Evolutionary conservation across 78 protist genomes (phyloP), one percentile per base, ranked within the genome.

Genomic region (Dictyostelium firmibasis): DNA sequence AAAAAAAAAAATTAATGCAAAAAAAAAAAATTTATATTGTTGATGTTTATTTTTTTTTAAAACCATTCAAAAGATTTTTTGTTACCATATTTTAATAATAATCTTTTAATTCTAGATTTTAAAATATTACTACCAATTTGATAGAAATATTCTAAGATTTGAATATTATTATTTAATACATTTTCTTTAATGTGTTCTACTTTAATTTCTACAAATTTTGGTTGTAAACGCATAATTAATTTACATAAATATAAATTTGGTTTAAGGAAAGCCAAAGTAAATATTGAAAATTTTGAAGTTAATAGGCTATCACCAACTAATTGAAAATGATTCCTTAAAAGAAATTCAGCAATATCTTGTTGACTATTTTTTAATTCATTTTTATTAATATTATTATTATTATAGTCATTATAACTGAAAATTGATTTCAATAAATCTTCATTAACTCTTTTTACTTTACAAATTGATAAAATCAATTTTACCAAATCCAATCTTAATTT

Each of bases 71-170:
- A 27, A 9, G 75, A 67, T 27, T 67, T 29, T 20, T 57, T 57
- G 11, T 67, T 67, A 10, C 38, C 31, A 67, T 67, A 67, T 67
- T 67, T 67, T 11, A 25, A 27, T 67, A 67, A 25, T 67, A 67
- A 20, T 67, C 75, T 67, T 67, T 67, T 67, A 67, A 67, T 67
- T 67, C 75, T 67, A 25, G 75, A 67, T 67, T 25, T 67, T 67
- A 67, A 67, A 25, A 67, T 67, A 13, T 27, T 67, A 67, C 36
- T 67, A 27, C 36, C 36, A 67, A 67, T 67, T 67, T 29, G 38
- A 67, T 67, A 67, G 18, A 67, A 67, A 29, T 67, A 67, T 67
- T 67, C 18, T 11, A 67, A 67, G 11, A 67, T 67, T 11, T 8
- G 38, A 27, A 67, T 67, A 27, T 67, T 67, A 27, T 13, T 13